Base-by-base conservation (phyloP, 768 basidiomycete species). In the Leccinum pellstonianum region DNA sequence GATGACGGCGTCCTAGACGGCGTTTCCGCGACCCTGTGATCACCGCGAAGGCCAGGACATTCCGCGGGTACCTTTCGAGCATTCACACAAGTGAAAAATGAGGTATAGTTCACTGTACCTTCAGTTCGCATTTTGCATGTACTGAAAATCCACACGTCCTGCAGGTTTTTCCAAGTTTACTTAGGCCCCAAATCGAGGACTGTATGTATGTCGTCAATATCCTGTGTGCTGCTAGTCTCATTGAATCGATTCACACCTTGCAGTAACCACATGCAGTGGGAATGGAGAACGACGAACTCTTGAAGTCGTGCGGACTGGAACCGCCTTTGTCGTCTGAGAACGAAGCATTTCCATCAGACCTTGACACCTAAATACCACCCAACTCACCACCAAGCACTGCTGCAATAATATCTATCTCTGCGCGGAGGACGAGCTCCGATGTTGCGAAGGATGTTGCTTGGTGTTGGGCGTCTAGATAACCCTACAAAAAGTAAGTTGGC, bases 161-260 rank as follows among this genome's bases (percentile, higher is more conserved):
- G 76, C 92, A 93, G 6, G 87, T 91, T 76, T 92, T 93, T 35
- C 92, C 92, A 68, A 91, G 89, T 72, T 91, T 93, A 70, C 84
- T 88, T 48, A 93, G 76, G 9, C 92, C 93, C 91, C 92, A 93
- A 31, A 94, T 92, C 8, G 88, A 89, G 10, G 86, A 80, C 91
- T 93, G 59, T 35, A 29, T 29, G 21, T 41, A 29, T 29, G 19
- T 41, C 23, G 49, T 72, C 33, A 64, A 50, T 55, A 46, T 33
- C 47, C 31, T 17, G 31, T 14, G 50, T n/a, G 21, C 5, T 41
- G 19, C 12, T 8, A 35, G 46, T 47, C 11, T 12, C 12, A 25
- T 31, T 52, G 29, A 52, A 54, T 25, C 25, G 37, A 17, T 63
- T 31, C 78, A 35, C 61, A 87, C 91, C 82, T 89, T 86, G 78